phyloP scores from a whole-genome alignment of 2,329 filamentous ascomycete genomes.

The Leptosphaerulina australis region DNA sequence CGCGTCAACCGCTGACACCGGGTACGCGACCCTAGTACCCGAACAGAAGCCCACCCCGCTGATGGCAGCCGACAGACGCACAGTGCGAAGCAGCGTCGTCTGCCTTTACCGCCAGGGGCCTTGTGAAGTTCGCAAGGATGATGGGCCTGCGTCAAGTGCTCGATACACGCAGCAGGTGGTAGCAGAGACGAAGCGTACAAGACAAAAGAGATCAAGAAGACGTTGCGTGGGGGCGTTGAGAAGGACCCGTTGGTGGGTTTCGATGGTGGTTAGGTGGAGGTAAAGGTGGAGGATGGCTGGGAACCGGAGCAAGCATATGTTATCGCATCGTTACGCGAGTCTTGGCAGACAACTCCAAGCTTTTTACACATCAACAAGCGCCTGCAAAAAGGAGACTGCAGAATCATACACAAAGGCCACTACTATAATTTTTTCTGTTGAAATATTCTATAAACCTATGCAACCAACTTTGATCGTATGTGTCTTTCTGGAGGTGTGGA shows the following conservation, averaged over 20 bases:
- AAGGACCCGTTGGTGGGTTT: not conserved
- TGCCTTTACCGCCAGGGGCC: conserved; percentile 19
- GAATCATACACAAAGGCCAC: no score
- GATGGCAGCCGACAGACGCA: conserved; percentile 18
- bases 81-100: conserved; percentile 10
- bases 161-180: conserved; percentile 16
- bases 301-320: no score
- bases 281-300: not conserved
- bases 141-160: conserved; percentile 15
- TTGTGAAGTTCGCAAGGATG: conserved; percentile 22
- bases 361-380: no score
- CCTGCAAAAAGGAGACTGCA: no score
- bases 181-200: not conserved
- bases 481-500: no score
- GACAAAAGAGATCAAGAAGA: not conserved
- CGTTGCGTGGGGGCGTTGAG: not conserved
- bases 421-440: no score
- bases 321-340: no score
- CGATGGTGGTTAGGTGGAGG: not conserved
- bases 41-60: conserved; percentile 17
- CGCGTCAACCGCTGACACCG: conserved; percentile 10
- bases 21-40: conserved; percentile 15
- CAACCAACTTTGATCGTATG: no score
- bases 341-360: no score
- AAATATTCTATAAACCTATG: no score